A percentile compares a stretch with the other conserved stretches of the same genome.
These are phyloP conservation scores for Diddensiella santjacobensis DNA, from an alignment of 805 yeast genomes.

Conservation along the genomic window DNA sequence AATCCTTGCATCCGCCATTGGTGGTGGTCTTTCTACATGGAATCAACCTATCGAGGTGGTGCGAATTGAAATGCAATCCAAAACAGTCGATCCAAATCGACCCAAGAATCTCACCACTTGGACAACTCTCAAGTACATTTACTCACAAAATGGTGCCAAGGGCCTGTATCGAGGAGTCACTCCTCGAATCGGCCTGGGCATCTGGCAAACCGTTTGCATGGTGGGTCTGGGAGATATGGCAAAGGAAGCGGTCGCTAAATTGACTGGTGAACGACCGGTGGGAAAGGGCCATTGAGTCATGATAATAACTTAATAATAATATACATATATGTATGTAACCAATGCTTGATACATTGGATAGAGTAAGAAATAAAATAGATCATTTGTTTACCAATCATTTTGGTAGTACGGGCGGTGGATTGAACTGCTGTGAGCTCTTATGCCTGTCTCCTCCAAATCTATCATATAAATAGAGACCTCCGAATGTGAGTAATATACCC, in stretches of 20 bases:
- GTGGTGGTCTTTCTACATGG: slow-evolving; percentile 98
- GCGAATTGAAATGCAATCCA: slow-evolving; percentile 96
- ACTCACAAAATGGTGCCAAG: slow-evolving; percentile 72
- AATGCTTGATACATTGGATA: too few relatives aligned
- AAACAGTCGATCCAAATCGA: slow-evolving; percentile 90
- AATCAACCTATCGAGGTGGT: slow-evolving; percentile 98
- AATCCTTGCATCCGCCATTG: slow-evolving; percentile 78
- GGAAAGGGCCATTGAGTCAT: slow-evolving; percentile 29
- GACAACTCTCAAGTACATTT: slow-evolving; percentile 77
- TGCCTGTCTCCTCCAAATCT: slow-evolving; percentile 37
- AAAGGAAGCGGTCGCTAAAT: slow-evolving; percentile 58
- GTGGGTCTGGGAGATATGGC: slow-evolving; percentile 97
- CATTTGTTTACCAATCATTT: slow-evolving; percentile 14
- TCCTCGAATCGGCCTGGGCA: slow-evolving; percentile 93
- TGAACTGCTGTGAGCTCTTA: slow-evolving; percentile 12
- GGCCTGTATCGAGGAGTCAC: slow-evolving; percentile 96
- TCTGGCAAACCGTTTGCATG: slow-evolving; percentile 99
- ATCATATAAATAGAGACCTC: slow-evolving; percentile 41
- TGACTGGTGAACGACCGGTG: slow-evolving; percentile 58
- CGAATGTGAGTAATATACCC: slow-evolving; percentile 40
- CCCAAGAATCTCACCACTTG: slow-evolving; percentile 84
- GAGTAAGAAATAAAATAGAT: too few relatives aligned
- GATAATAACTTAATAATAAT: too few relatives aligned
- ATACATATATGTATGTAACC: not conserved
- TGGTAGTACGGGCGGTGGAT: slow-evolving; percentile 15